Conservation (phyloP, 805 yeast genomes). For the Candida tibetensis region DNA sequence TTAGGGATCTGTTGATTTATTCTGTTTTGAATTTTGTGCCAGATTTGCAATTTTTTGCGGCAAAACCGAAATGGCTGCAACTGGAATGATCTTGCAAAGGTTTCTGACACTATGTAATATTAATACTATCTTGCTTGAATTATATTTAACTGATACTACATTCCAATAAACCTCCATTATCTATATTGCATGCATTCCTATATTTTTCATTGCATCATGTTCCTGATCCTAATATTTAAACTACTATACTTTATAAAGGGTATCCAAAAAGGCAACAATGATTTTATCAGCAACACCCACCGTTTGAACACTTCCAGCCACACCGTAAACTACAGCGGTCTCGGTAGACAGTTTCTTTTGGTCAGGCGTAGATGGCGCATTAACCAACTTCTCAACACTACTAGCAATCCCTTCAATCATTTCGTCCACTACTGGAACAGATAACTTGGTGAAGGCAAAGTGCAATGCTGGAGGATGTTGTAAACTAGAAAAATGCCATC, state of each 20-base stretch:
- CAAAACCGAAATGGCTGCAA: no score
- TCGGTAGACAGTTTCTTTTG: slow-evolving; percentile 43
- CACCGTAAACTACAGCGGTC: slow-evolving; percentile 91
- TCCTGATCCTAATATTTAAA: no score
- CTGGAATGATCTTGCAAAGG: no score
- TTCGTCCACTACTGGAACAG: slow-evolving; percentile 59
- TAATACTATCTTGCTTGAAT: no score
- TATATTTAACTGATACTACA: no score
- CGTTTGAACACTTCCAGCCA: slow-evolving; percentile 87
- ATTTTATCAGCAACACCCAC: slow-evolving; percentile 79
- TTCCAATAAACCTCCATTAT: no score
- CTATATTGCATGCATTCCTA: no score
- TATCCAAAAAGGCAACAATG: slow-evolving; percentile 78
- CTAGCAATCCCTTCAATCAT: slow-evolving; percentile 51
- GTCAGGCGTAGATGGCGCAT: slow-evolving; percentile 17
- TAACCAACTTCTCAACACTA: slow-evolving; percentile 41
- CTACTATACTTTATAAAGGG: slow-evolving; percentile 68
- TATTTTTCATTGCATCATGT: no score
- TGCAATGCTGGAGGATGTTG: slow-evolving; percentile 92
- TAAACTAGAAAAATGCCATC: slow-evolving; percentile 88
- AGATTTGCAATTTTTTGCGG: no score
- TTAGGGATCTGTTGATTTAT: no score
- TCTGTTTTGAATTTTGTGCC: no score
- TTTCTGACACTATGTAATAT: no score
- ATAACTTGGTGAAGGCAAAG: slow-evolving; percentile 77